Conservation (phyloP, 2,329 filamentous ascomycete genomes). For the Cladophialophora psammophila region DNA sequence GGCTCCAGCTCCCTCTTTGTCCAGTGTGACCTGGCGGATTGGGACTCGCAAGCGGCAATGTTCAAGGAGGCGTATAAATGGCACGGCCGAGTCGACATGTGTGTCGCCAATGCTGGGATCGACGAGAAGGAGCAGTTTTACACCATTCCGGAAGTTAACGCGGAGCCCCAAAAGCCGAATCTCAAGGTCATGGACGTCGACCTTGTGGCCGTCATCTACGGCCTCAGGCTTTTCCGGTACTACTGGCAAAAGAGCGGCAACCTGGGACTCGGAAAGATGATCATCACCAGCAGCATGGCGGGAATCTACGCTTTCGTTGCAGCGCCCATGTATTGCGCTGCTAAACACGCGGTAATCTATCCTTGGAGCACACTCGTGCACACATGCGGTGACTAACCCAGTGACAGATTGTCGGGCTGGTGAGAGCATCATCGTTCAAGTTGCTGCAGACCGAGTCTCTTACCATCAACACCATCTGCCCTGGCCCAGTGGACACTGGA, state of each 20-base stretch:
- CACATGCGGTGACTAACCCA: neutral
- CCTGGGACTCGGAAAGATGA: neutral
- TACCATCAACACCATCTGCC: conserved; percentile 14
- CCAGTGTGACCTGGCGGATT: conserved; percentile 13
- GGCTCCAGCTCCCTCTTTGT: conserved; percentile 5
- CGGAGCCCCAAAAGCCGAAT: conserved; percentile 10
- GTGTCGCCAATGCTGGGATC: conserved; percentile 14
- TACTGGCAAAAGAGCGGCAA: conserved; percentile 8
- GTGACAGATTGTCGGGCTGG: conserved; percentile 13
- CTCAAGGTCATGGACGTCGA: conserved; percentile 9
- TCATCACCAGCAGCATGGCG: conserved; percentile 17
- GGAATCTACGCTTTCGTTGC: conserved; percentile 11
- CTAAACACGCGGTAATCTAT: neutral
- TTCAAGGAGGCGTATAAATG: conserved; percentile 10
- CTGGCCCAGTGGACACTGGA: conserved; percentile 11
- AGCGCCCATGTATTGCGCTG: conserved; percentile 11
- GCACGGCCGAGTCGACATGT: conserved; percentile 8
- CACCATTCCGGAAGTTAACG: neutral
- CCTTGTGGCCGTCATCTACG: conserved; percentile 8
- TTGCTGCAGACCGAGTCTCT: neutral
- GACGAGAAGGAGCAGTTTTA: conserved; percentile 15
- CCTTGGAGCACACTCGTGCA: too few species aligned
- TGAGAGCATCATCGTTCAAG: neutral
- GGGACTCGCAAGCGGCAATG: conserved; percentile 9
- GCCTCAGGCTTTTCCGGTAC: conserved; percentile 16